Base-by-base conservation (phyloP, 2,329 filamentous ascomycete species). In the Trichoderma sp. region DNA sequence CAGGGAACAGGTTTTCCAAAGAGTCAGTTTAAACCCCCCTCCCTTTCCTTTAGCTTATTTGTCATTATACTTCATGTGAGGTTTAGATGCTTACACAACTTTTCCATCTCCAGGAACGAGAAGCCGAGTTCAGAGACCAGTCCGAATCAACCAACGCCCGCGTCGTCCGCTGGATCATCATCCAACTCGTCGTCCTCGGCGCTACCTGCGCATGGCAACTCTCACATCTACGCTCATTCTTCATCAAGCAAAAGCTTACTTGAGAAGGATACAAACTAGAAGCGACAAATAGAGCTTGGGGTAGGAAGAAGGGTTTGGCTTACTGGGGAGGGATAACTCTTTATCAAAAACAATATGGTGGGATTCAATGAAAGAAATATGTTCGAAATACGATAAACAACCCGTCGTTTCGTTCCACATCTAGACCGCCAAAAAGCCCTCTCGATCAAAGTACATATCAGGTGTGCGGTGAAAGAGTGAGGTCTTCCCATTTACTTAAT, bases 171-270 rank as follows among this genome's bases (percentile, higher is more conserved):
- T 99, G 96, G 95, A 95, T 96, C 76, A 79, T 98, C 75, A 92
- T 98, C 76, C 96, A 99, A 83, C 85, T 98, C 73, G 88, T 90
- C 67, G 90, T 98, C 47, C 86, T 99, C 69, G 93, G 91, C 70
- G 87, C 91, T 71, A 97, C 96, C 39, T 99, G 96, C 84, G 93
- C 94, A 73, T 99, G 96, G 96, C 96, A 99, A 83, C 87, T 99
- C 61, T 97, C 94, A 69, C 95, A 99, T 84, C 88, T 99, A 78
- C 89, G 96, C 77, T 92, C 93, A 61, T 99, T 99, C 89, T 99
- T 99, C 86, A 99, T 99, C 87, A 99, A 99, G 89, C 95, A 98
- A 86, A 99, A 99, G 88, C 90, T 99, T 81, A 98, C 96, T 73
- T 99, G 66, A 71, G 12, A 12, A 12, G 7, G n/a, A 4, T 18